Conservation (phyloP, 2,329 filamentous ascomycete genomes). For the Passalora sequoiae region DNA sequence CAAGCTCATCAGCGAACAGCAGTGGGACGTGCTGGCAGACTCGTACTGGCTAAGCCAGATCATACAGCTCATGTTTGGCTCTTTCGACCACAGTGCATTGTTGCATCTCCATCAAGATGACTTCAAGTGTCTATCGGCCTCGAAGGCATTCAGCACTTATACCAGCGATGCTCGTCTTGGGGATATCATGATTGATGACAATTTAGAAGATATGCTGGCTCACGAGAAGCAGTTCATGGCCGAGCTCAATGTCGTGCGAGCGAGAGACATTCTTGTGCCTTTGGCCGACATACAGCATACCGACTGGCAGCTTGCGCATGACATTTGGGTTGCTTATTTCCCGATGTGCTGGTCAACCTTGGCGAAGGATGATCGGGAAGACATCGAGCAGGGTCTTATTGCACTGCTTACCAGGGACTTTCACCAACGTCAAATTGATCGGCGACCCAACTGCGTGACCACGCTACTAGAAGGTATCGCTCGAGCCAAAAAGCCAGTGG, state of each 20-base stretch:
- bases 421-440: constrained; percentile 88
- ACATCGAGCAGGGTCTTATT: constrained; percentile 89
- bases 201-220: constrained; percentile 72
- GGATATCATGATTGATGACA: constrained; percentile 71
- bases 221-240: constrained; percentile 76
- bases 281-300: constrained; percentile 88
- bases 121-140: constrained; percentile 70
- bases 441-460: constrained; percentile 90
- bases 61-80: constrained; percentile 85
- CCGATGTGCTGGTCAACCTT: constrained; percentile 90
- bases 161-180: constrained; percentile 60
- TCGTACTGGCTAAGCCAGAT: constrained; percentile 97
- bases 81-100: constrained; percentile 75
- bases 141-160: constrained; percentile 67
- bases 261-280: constrained; percentile 83
- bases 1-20: constrained; percentile 86
- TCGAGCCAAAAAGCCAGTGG: constrained; percentile 74
- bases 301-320: constrained; percentile 73
- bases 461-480: constrained; percentile 84
- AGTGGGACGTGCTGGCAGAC: constrained; percentile 92
- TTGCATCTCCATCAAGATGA: constrained; percentile 78
- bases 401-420: constrained; percentile 88
- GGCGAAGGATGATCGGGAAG: constrained; percentile 77
- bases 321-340: constrained; percentile 87
- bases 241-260: constrained; percentile 79